These are phyloP conservation scores for Amoebophrya sp. DNA, from an alignment of 169 alveolate species.

Conservation along the genomic window DNA sequence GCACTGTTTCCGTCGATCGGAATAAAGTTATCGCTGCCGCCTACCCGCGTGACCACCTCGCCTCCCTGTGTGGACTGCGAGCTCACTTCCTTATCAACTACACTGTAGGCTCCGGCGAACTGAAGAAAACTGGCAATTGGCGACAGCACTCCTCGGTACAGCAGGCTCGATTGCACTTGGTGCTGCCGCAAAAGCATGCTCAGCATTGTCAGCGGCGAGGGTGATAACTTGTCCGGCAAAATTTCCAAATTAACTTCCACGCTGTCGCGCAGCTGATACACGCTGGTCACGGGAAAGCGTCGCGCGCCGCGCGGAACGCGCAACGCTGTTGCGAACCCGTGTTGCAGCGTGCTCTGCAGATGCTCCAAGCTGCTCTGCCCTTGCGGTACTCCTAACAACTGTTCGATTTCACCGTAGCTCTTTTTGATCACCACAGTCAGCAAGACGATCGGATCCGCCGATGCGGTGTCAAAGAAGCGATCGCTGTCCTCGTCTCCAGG, in stretches of 20 bases:
- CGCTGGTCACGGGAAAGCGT: background rate
- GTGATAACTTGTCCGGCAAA: background rate
- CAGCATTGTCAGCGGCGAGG: constrained; percentile 9
- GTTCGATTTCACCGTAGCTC: background rate
- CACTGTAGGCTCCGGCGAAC: background rate
- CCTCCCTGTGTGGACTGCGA: background rate
- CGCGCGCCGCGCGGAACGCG: background rate
- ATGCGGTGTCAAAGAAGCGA: background rate
- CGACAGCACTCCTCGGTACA: background rate
- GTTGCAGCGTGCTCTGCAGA: background rate
- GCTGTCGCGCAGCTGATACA: background rate
- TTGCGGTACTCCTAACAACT: background rate
- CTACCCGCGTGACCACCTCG: background rate
- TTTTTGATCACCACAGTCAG: background rate
- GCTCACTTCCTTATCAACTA: background rate
- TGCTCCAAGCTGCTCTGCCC: background rate
- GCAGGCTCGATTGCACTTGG: background rate
- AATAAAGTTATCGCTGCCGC: background rate
- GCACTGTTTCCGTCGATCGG: background rate
- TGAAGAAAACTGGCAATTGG: background rate
- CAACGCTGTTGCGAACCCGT: background rate
- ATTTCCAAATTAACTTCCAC: background rate
- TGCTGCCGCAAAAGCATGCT: background rate
- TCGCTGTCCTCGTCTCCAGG: background rate
- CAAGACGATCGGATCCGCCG: constrained; percentile 9